Evolutionary conservation across 768 basidiomycete genomes (phyloP), one percentile per base, ranked within the genome.

Genomic region (Tephrocybe sp.): DNA sequence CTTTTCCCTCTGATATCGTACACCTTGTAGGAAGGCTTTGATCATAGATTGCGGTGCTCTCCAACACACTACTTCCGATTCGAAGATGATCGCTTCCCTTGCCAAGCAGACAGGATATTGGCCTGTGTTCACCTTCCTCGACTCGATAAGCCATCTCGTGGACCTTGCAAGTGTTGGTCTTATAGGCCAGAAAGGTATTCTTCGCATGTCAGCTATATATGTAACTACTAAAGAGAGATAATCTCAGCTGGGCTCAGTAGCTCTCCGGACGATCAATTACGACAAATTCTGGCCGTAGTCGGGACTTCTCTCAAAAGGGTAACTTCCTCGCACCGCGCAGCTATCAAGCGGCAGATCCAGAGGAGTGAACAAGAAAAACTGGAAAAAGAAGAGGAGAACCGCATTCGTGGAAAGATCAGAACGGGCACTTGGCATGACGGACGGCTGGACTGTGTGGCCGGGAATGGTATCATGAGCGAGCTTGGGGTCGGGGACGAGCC

Each of bases 161-260:
- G 95, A 98, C 63, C 76, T 98, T n/a, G 93, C 91, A 1, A 86
- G 85, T 50, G 80, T 94, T 36, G 94, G 94, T 1, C 61, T 98
- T n/a, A 97, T 97, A 57, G 97, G 97, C 2, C 92, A 97, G 62
- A 97, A 97, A 71, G 81, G 91, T 87, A 46, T 38, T 38, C 3
- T 38, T 18, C 12, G 7, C 37, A 12, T 38, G 19, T 15, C 7
- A 7, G 7, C 6, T 9, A 18, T 19, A 3, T 18, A 12, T 16
- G 7, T 38, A 5, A 9, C 37, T 19, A 18, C 21, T 38, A 18
- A 19, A 6, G 42, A 19, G 7, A 15, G 44, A 39, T 36, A n/a
- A 11, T 25, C 29, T 24, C 52, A 93, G 94, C 90, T 19, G 94
- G 97, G 15, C 71, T 97, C 55, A 86, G 83, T 42, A 84, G 78